Evolutionary conservation across 805 yeast genomes (phyloP), one percentile per base, ranked within the genome.

Genomic region (Saccharomycopsis schoenii): DNA sequence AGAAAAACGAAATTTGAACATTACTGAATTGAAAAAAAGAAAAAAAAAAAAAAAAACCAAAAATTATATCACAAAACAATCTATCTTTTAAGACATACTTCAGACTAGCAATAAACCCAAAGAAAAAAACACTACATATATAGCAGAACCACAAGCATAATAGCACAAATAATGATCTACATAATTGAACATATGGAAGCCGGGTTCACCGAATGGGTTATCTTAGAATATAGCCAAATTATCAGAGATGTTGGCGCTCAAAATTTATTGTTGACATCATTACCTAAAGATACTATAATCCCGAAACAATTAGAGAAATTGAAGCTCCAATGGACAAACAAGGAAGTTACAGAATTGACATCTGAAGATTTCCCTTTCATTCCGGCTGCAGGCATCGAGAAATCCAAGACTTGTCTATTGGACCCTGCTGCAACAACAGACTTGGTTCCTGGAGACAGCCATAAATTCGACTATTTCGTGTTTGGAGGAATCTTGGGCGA

Each of bases 401-500:
- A 74, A 55, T 67, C 80, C 8, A 77, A 82, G 59, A 89, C 91
- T 2, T 92, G 97, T 69, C 75, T 93, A 56, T 80, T 94, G 52
- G 99, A 93, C 67, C 99, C 99, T 24, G 82, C 89, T 52, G 97
- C 97, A 0, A 78, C 75, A 19, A 72, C 76, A 19, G 97, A 89
- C 63, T 78, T 93, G 64, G 77, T 74, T 4, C 96, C 97, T 1
- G 77, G 72, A 56, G 99, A 93, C 68, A 73, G 76, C 1, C 69
- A 72, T 1, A 70, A 78, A 51, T 93, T 87, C 68, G 96, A 91
- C 62, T 93, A 87, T 74, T 93, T 93, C 68, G 89, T 94, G 11
- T 93, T 94, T 73, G 99, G 99, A 6, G 99, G 99, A 42, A 94
- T 93, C 59, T 79, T 93, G 56, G 98, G 97, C 2, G 96, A 91